Base-by-base conservation (phyloP, 2,329 filamentous ascomycete species). In the Stenocarpella maydis region DNA sequence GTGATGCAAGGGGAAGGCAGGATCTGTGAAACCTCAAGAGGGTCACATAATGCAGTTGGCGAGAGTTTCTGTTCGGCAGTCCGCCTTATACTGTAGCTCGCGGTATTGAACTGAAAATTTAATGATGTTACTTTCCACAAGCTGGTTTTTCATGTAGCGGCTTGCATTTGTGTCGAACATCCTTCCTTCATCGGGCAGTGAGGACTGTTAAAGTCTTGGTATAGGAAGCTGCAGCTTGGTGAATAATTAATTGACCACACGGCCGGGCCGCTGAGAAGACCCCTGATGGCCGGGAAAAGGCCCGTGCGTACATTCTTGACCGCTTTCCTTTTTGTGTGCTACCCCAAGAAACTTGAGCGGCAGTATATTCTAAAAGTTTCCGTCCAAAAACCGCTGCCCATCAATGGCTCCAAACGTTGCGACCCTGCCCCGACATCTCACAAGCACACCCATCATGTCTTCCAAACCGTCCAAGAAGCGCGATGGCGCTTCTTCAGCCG, bases 401-500 rank as follows among this genome's bases (percentile, higher is more conserved):
- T 63, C n/a, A n/a, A 49, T 17, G 5, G 10, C 12, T 49, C n/a
- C 14, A 4, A 17, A 37, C 26, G n/a, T 9, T 24, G 28, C 28
- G 12, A 63, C 43, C n/a, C 41, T n/a, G 24, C 28, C n/a, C 28
- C 49, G 17, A 28, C 37, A 24, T 7, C n/a, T 24, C 14, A 63
- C 10, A 45, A 15, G 17, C 10, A 63, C 12, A 1, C 34, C 31
- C 70, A 75, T 60, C 9, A 80, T 80, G 78, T 71, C 76, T 15
- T 76, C 78, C 69, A 75, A 73, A 65, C 71, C 75, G 24, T 69
- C 73, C 15, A 71, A 75, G 52, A 77, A 76, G 45, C 67, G 72
- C 39, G 69, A 74, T 69, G 75, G 70, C 60, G 68, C 74, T 24
- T 70, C 76, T 24, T 70, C 75, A 12, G 34, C 34, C 2, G 45